Base-by-base conservation (phyloP, 1,284 basidiomycete genomes). In the Leccinum huronense region DNA sequence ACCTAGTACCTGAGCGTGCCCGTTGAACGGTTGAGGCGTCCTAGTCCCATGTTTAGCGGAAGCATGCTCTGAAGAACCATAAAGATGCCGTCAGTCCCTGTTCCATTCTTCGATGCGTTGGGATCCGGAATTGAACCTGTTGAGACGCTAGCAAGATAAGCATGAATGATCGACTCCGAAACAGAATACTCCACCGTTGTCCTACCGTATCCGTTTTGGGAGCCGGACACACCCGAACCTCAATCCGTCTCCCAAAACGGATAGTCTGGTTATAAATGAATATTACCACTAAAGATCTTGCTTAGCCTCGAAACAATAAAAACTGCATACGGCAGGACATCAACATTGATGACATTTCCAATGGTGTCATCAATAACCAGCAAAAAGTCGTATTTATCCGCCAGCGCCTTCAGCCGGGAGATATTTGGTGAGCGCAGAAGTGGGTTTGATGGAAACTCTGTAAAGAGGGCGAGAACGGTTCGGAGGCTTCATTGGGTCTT, bases 301-400 rank as follows among this genome's bases (percentile, higher is more conserved):
- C 94, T 93, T 72, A 99, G 78, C 75, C 93, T 95, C 71, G 93
- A 95, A 60, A 92, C 96, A 19, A 97, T 88, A 31, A 99, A 86
- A 77, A 99, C 97, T 2, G 91, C 93, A 69, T 88, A 94, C 5
- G 90, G 90, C 3, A 97, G 80, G 5, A 97, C 91, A 71, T 97
- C 91, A 55, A 99, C 95, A 70, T 99, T 99, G 69, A 95, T 85
- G 71, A 97, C 97, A 76, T 96, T 98, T 36, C 97, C 97, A 60
- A 99, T 87, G 2, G 95, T 98, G 76, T 98, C 97, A 75, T 99
- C 97, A 34, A 99, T 82, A 19, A 98, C 88, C 60, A 99, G 84
- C 36, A 95, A 77, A 76, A 98, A 98, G 53, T 90, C 87, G 72
- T 95, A 91, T 74, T 91, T 85, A 77, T 98, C 93, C 0, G 97